These are phyloP conservation scores for Conoideocrella luteorostrata DNA, from an alignment of 2,329 filamentous ascomycete genomes.

Conservation along the genomic window DNA sequence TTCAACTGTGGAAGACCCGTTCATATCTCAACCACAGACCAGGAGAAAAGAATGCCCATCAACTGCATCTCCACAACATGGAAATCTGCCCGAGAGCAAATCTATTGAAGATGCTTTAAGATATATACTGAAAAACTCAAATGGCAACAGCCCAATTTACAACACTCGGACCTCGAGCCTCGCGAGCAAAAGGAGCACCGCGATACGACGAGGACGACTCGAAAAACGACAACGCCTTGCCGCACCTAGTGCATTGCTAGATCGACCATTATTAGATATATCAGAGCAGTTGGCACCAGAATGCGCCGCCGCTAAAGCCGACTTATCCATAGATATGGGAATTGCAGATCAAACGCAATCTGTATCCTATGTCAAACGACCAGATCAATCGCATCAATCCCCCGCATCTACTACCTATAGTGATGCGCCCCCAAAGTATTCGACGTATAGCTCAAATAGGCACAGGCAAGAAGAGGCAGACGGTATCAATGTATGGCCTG, in stretches of 20 bases:
- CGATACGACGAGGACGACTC: too few species aligned
- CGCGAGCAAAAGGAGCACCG: not conserved
- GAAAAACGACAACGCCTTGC: too few species aligned
- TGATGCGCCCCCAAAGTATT: not conserved
- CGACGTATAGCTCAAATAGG: not conserved
- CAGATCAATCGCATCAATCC: too few species aligned
- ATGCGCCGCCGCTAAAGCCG: too few species aligned
- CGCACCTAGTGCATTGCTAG: not conserved
- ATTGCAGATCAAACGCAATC: too few species aligned
- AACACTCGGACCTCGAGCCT: not conserved
- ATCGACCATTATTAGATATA: not conserved
- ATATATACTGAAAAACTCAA: slow-evolving; percentile 1
- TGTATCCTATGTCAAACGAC: too few species aligned
- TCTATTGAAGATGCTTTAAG: slow-evolving; percentile 1
- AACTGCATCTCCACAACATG: not conserved
- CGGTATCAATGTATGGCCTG: too few species aligned
- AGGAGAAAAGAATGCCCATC: not conserved
- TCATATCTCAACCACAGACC: not conserved
- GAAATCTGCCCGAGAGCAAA: not conserved
- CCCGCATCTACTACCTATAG: not conserved
- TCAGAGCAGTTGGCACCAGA: too few species aligned
- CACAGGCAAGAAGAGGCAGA: not conserved
- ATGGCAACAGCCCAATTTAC: not conserved
- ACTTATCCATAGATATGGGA: too few species aligned
- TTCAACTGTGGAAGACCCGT: not conserved